Evolutionary conservation across 2,329 filamentous ascomycete species (phyloP).

Genomic region (Colletotrichum simmondsii): DNA sequence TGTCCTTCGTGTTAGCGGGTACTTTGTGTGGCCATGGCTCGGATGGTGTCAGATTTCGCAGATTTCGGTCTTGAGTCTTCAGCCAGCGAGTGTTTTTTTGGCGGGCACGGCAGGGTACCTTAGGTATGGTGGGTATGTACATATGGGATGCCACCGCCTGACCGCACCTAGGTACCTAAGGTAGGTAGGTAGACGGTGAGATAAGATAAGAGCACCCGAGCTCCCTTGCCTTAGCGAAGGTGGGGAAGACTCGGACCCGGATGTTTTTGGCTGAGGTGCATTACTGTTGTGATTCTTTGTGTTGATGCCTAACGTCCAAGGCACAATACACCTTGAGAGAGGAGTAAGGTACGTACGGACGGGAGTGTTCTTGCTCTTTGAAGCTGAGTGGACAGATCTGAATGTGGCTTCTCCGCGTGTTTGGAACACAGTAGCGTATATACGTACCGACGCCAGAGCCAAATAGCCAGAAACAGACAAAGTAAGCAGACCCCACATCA

Average conservation of each 20-base stretch:
- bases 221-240: neutral
- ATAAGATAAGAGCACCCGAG: neutral
- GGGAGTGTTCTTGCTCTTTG: constrained; percentile 14
- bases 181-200: too few relatives aligned
- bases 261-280: neutral
- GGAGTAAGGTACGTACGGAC: too few relatives aligned
- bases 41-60: constrained; percentile 25
- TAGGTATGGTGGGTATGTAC: neutral
- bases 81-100: neutral
- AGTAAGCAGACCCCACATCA: constrained; percentile 33
- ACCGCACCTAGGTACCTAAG: neutral
- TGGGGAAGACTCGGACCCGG: neutral
- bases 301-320: constrained; percentile 16
- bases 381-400: neutral
- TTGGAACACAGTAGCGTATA: constrained; percentile 15
- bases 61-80: neutral
- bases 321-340: neutral
- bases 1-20: constrained; percentile 32
- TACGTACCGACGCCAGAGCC: constrained; percentile 33
- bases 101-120: neutral
- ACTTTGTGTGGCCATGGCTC: constrained; percentile 15
- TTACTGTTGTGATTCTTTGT: neutral
- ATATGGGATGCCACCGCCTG: neutral
- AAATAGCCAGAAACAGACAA: constrained; percentile 34
- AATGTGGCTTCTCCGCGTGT: constrained; percentile 12